phyloP scores from a whole-genome alignment of 441 rosid genomes.

The Capsella rubella region DNA sequence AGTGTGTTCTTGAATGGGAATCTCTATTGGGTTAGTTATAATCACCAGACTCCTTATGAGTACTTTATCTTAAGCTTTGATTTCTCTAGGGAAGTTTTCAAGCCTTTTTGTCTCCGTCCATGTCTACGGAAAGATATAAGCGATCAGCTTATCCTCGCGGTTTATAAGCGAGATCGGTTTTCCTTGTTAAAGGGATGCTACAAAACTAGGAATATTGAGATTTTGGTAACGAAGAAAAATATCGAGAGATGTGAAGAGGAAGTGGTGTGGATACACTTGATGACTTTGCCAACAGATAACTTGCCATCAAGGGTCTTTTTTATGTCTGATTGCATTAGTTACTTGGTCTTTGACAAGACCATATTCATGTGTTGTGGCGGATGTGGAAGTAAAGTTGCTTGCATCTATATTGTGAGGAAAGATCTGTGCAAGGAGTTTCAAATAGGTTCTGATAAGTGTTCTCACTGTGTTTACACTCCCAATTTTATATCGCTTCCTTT shows the following conservation, averaged over 20 bases:
- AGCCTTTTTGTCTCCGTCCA: slow-evolving; percentile 6
- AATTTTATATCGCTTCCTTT: too few relatives aligned
- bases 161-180: slow-evolving; percentile 9
- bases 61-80: background rate
- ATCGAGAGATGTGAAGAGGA: background rate
- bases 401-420: too few relatives aligned
- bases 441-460: too few relatives aligned
- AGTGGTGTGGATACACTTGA: background rate
- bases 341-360: too few relatives aligned
- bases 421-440: too few relatives aligned
- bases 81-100: background rate
- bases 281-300: background rate
- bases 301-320: background rate
- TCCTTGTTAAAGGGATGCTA: background rate
- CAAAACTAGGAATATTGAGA: background rate
- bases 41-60: too few relatives aligned
- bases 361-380: too few relatives aligned
- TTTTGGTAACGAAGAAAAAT: slow-evolving; percentile 1
- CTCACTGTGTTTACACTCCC: too few relatives aligned
- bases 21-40: too few relatives aligned
- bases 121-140: background rate
- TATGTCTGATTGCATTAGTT: too few relatives aligned
- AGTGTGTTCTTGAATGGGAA: background rate
- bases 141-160: background rate
- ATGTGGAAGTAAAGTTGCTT: too few relatives aligned